A percentile compares a stretch with the other conserved stretches of the same genome.
Conservation (phyloP, 805 yeast genomes). For the Lachancea sp. region DNA sequence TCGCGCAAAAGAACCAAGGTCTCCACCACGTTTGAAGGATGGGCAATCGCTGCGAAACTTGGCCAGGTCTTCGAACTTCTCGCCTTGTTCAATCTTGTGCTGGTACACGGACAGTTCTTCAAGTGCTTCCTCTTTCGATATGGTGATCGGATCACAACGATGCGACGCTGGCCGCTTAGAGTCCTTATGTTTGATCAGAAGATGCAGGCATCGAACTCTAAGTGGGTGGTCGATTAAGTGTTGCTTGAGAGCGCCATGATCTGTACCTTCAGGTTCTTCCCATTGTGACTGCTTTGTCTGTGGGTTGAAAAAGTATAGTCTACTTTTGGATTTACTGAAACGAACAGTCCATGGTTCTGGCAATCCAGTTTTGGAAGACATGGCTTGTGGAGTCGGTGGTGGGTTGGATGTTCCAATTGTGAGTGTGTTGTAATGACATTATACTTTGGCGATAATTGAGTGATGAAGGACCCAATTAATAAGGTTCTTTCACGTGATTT, state of each 20-base stretch:
- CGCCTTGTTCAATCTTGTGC: conserved; percentile 58
- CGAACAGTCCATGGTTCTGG: conserved; percentile 82
- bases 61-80: conserved; percentile 66
- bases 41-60: conserved; percentile 81
- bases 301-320: conserved; percentile 76
- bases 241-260: conserved; percentile 47
- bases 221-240: conserved; percentile 55
- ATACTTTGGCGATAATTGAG: too few species aligned
- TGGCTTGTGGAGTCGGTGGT: not conserved
- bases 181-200: conserved; percentile 74
- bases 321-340: conserved; percentile 69
- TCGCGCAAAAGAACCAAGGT: conserved; percentile 77
- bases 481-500: too few species aligned
- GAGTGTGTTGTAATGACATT: too few species aligned
- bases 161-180: conserved; percentile 90
- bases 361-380: conserved; percentile 52
- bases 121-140: conserved; percentile 78
- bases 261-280: conserved; percentile 87
- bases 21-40: conserved; percentile 83
- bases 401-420: too few species aligned
- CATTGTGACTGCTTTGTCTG: conserved; percentile 70
- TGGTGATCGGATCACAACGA: conserved; percentile 70
- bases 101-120: conserved; percentile 53
- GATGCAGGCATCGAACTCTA: conserved; percentile 73
- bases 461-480: too few species aligned